phyloP scores from a whole-genome alignment of 495 filamentous ascomycete species.

The Trichocladium uniseriatum region DNA sequence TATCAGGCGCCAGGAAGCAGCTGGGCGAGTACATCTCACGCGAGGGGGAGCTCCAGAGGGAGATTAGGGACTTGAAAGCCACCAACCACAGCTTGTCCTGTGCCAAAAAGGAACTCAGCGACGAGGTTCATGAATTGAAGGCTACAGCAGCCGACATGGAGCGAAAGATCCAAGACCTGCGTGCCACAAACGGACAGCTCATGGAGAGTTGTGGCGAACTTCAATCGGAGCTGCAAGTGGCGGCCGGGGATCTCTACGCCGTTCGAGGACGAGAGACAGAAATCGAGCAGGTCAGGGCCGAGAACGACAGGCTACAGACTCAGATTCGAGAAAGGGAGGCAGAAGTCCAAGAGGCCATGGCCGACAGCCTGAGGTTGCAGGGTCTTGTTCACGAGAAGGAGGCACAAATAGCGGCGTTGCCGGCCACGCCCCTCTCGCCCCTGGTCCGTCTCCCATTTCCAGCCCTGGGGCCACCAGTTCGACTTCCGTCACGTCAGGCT shows the following conservation, averaged over 20 bases:
- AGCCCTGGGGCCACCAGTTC: too few species aligned
- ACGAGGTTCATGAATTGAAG: background rate
- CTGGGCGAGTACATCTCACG: too few species aligned
- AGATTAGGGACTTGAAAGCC: background rate
- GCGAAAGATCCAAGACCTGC: background rate
- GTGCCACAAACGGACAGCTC: too few species aligned
- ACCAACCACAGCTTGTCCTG: background rate
- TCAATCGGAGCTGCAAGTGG: background rate
- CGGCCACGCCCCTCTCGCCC: background rate
- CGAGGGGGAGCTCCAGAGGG: background rate
- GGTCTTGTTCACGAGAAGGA: background rate
- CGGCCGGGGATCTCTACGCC: background rate
- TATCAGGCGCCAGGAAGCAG: too few species aligned
- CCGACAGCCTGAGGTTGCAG: background rate
- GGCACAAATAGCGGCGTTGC: background rate
- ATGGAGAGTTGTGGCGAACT: too few species aligned
- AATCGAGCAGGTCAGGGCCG: too few species aligned
- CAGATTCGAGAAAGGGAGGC: background rate
- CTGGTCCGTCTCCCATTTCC: background rate
- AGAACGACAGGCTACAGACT: background rate
- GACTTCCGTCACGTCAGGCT: background rate
- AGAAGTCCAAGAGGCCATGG: background rate
- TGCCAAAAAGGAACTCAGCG: background rate
- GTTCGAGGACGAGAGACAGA: too few species aligned
- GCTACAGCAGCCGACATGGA: background rate